phyloP scores from a whole-genome alignment of 2,329 filamentous ascomycete species.

The Nemania sp. region DNA sequence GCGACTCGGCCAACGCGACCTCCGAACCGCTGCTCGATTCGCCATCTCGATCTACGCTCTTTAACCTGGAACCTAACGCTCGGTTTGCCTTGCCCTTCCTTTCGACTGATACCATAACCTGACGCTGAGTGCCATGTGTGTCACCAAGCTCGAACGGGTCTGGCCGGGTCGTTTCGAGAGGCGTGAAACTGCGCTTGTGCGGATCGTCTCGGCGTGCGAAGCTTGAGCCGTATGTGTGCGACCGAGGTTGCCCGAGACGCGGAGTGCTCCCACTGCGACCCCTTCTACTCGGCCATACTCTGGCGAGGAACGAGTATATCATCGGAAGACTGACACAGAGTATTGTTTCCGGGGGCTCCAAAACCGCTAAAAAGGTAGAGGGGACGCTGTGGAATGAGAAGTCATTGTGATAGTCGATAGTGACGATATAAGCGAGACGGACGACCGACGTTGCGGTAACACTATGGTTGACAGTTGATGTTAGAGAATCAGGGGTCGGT shows the following conservation, averaged over 20 bases:
- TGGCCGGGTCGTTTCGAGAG: slow-evolving; percentile 10
- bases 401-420: slow-evolving; percentile 29
- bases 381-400: slow-evolving; percentile 30
- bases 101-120: slow-evolving; percentile 25
- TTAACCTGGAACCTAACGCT: slow-evolving; percentile 4
- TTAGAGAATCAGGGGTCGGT: slow-evolving; percentile 1
- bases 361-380: slow-evolving; percentile 27
- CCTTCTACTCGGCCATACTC: slow-evolving; percentile 12
- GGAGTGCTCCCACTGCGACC: neutral
- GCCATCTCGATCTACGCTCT: slow-evolving; percentile 20
- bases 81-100: neutral
- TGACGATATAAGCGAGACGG: slow-evolving; percentile 27
- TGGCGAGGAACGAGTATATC: slow-evolving; percentile 26
- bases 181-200: slow-evolving; percentile 23
- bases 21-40: slow-evolving; percentile 26
- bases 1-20: slow-evolving; percentile 11
- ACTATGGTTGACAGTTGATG: slow-evolving; percentile 5
- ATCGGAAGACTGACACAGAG: slow-evolving; percentile 32
- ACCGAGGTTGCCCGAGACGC: neutral
- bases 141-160: slow-evolving; percentile 30
- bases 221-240: slow-evolving; percentile 20
- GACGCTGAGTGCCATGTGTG: slow-evolving; percentile 10
- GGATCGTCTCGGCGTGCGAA: slow-evolving; percentile 20
- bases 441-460: slow-evolving; percentile 28
- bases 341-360: slow-evolving; percentile 28